Evolutionary conservation across 108 stramenopile species (phyloP), one percentile per base, ranked within the genome.

Genomic region (Chaetoceros muelleri): DNA sequence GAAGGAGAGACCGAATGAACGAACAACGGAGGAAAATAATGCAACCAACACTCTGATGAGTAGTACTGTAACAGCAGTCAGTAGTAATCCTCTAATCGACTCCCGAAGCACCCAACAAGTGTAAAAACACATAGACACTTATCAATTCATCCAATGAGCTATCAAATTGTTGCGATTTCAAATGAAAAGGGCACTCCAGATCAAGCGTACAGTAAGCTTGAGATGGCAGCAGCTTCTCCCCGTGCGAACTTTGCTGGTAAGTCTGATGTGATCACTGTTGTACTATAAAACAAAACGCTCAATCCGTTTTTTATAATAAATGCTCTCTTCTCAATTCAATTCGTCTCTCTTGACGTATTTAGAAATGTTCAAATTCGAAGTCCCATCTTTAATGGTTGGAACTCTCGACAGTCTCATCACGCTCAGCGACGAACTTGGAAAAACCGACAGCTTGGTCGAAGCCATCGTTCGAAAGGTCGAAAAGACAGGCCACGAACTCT

Each of bases 351-450:
- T n/a, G n/a, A 26, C 52, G 8, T 16, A 18, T 18, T 7, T 74
- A 77, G 92, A 94, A 69, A 83, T 89, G 86, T 89, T 87, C 79
- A 90, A 90, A 66, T 85, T 95, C 57, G 90, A 95, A 60, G 85
- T 95, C n/a, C 94, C 94, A 5, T 87, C 85, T 7, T 79, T 95
- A 51, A 89, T 84, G 47, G 94, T 95, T 31, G 94, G 94, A 0
- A 95, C 94, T 2, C 78, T 95, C 50, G 90, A 95, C 61, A 78
- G 70, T 48, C 80, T 95, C 22, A 95, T 95, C 88, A 84, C 63
- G 47, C 74, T 93, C 28, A 79, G 79, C 24, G 95, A 96, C 56
- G 91, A 91, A 21, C 61, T 96, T 24, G 80, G 67, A 3, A 93
- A 92, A 63, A 88, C 89, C 21, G 90, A 95, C 59, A 21, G 45